phyloP scores from a whole-genome alignment of 768 basidiomycete species.

The Chalciporus piperatus region DNA sequence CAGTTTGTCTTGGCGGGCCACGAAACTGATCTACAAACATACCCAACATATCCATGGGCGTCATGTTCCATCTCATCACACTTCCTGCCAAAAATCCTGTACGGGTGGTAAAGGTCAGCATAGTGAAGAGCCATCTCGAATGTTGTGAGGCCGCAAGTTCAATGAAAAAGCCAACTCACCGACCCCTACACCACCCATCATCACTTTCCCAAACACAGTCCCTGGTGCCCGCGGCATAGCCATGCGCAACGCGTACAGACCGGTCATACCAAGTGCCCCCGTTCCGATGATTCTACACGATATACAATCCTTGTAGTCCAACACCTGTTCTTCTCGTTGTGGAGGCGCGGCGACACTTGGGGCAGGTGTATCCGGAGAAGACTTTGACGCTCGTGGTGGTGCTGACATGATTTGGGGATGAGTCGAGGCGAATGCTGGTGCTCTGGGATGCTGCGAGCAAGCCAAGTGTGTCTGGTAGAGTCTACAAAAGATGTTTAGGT shows the following conservation, averaged over 20 bases:
- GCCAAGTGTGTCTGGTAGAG: background rate
- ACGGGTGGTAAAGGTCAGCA: background rate
- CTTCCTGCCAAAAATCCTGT: constrained; percentile 31
- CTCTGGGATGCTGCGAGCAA: background rate
- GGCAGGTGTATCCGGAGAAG: background rate
- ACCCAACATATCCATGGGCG: constrained; percentile 22
- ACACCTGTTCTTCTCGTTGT: constrained; percentile 5
- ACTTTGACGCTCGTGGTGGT: constrained; percentile 13
- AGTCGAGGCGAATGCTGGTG: too few species aligned
- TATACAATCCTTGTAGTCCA: constrained; percentile 52
- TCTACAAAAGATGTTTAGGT: too few species aligned
- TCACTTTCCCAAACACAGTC: constrained; percentile 54
- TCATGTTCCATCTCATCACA: constrained; percentile 30
- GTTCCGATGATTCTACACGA: constrained; percentile 70
- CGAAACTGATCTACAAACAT: constrained; percentile 13
- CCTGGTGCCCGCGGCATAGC: constrained; percentile 64
- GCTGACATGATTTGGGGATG: constrained; percentile 15
- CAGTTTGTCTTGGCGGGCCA: background rate
- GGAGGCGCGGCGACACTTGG: background rate
- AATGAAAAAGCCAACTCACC: constrained; percentile 38
- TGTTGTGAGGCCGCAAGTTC: too few species aligned
- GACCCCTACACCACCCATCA: constrained; percentile 61
- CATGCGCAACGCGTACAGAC: constrained; percentile 65
- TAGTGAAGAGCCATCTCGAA: background rate
- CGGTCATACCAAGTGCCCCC: constrained; percentile 57